These are phyloP conservation scores for Fusarium sp. DNA, from an alignment of 2,329 filamentous ascomycete species.

Conservation along the genomic window DNA sequence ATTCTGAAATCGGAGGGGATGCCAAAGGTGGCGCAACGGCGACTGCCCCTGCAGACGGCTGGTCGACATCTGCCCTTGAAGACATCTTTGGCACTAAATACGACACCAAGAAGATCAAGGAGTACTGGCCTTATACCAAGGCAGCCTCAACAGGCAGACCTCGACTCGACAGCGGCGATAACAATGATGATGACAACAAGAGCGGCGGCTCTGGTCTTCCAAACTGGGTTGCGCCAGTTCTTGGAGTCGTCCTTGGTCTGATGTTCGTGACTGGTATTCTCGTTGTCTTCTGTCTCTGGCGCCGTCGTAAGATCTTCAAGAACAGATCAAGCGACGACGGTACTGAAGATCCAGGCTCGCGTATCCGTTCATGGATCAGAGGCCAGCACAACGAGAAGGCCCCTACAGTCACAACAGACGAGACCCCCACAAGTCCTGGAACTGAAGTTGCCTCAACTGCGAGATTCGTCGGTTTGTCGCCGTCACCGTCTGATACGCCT, in stretches of 20 bases:
- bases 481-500: conserved; percentile 24
- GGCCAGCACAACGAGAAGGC: conserved; percentile 56
- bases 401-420: conserved; percentile 56
- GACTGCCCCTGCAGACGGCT: conserved; percentile 69
- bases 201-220: conserved; percentile 55
- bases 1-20: conserved; percentile 73
- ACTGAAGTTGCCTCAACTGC: conserved; percentile 48
- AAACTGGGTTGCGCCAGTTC: conserved; percentile 67
- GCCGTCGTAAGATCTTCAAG: conserved; percentile 56
- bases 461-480: conserved; percentile 12
- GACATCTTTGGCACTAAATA: conserved; percentile 66
- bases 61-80: conserved; percentile 59
- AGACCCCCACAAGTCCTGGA: conserved; percentile 52
- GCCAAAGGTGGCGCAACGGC: conserved; percentile 74
- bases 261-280: conserved; percentile 62
- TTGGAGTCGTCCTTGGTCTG: conserved; percentile 69
- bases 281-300: conserved; percentile 63
- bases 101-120: conserved; percentile 62
- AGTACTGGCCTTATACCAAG: conserved; percentile 68
- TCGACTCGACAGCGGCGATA: conserved; percentile 14
- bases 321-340: conserved; percentile 50
- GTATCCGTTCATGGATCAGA: conserved; percentile 63
- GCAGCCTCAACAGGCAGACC: conserved; percentile 36
- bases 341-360: conserved; percentile 57
- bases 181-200: conserved; percentile 25